Conservation (phyloP, 805 yeast species). For the Starmerella riodocensis region DNA sequence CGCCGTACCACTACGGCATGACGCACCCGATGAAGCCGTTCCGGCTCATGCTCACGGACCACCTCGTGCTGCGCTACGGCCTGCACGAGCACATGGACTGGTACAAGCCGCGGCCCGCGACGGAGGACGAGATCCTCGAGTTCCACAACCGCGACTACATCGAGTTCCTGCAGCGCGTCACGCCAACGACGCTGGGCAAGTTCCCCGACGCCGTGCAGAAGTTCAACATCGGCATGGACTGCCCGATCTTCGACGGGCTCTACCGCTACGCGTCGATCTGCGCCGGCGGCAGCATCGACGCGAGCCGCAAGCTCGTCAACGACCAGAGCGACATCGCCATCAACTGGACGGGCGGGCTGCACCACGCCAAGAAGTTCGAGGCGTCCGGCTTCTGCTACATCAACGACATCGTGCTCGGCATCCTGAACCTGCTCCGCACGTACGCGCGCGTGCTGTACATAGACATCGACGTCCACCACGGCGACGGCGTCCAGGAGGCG, state of each 20-base stretch:
- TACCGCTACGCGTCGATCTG: slow-evolving; percentile 73
- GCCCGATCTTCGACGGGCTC: slow-evolving; percentile 90
- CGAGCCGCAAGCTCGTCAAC: slow-evolving; percentile 66
- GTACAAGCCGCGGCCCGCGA: slow-evolving; percentile 71
- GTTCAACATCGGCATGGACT: slow-evolving; percentile 86
- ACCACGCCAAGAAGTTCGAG: slow-evolving; percentile 81
- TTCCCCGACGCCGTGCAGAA: slow-evolving; percentile 45
- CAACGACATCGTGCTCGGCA: slow-evolving; percentile 79
- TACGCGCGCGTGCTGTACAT: slow-evolving; percentile 79
- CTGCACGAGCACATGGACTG: slow-evolving; percentile 82
- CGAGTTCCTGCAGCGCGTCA: slow-evolving; percentile 57
- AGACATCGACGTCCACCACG: slow-evolving; percentile 86
- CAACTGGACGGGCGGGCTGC: slow-evolving; percentile 88
- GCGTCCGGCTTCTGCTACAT: slow-evolving; percentile 87
- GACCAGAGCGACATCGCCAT: slow-evolving; percentile 85
- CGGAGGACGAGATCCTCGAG: slow-evolving; percentile 60
- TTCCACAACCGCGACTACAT: slow-evolving; percentile 85
- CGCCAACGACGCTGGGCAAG: slow-evolving; percentile 59
- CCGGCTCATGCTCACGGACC: slow-evolving; percentile 85
- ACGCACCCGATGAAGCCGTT: slow-evolving; percentile 98
- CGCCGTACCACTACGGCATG: slow-evolving; percentile 79
- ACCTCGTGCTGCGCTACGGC: slow-evolving; percentile 70
- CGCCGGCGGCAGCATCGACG: slow-evolving; percentile 86
- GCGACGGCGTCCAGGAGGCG: slow-evolving; percentile 93
- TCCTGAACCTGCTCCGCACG: slow-evolving; percentile 61